phyloP scores from a whole-genome alignment of 2,329 filamentous ascomycete genomes.

The Ophiostoma populinum region DNA sequence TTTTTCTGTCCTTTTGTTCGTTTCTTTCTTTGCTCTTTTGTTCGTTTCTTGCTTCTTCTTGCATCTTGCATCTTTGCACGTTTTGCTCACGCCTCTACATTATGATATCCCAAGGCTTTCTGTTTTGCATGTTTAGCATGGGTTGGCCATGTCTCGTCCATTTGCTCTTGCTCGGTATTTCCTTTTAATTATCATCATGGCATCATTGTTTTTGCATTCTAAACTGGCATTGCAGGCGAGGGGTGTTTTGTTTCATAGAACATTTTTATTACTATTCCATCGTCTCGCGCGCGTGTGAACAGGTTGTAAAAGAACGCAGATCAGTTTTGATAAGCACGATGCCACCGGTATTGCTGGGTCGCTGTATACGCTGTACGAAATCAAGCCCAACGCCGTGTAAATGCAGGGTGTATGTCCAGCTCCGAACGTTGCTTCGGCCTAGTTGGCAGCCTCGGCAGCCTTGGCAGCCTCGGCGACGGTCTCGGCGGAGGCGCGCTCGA shows the following conservation, averaged over 20 bases:
- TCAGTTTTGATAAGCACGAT: too few relatives aligned
- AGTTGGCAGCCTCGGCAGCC: background rate
- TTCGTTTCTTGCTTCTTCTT: background rate
- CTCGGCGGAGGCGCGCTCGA: slow-evolving; percentile 46
- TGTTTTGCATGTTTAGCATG: background rate
- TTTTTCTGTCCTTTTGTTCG: background rate
- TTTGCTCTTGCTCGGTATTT: background rate
- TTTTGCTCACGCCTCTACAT: background rate
- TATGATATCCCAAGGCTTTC: slow-evolving; percentile 4
- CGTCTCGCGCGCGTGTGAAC: too few relatives aligned
- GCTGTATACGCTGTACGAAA: too few relatives aligned
- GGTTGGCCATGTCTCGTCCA: background rate
- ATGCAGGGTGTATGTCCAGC: too few relatives aligned
- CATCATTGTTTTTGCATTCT: too few relatives aligned
- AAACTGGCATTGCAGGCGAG: too few relatives aligned
- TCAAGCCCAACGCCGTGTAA: too few relatives aligned
- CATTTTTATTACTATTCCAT: too few relatives aligned
- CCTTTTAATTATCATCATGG: background rate
- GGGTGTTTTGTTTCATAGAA: too few relatives aligned
- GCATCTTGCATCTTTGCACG: background rate
- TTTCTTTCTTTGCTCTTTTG: background rate
- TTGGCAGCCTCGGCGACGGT: background rate
- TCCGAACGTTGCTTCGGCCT: too few relatives aligned
- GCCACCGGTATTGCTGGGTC: too few relatives aligned
- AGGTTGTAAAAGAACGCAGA: too few relatives aligned